A percentile compares a stretch with the other conserved stretches of the same genome.
phyloP scores from a whole-genome alignment of 1,139 yeast genomes.

The Debaryomyces psychrophilus region DNA sequence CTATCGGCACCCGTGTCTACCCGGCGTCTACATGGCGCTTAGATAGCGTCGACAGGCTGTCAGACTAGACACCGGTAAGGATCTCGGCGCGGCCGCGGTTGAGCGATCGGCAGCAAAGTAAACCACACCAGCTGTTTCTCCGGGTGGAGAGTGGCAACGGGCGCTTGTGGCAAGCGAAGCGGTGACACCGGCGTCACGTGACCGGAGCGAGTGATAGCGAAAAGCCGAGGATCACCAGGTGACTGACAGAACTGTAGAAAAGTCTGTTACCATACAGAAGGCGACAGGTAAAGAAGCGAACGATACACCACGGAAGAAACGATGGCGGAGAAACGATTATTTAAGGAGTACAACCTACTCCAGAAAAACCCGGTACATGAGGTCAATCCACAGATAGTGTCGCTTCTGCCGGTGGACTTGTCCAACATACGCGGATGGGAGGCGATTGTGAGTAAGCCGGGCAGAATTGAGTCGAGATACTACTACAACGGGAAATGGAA shows the following conservation, averaged over 20 bases:
- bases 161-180: background rate
- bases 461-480: conserved; percentile 39
- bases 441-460: conserved; percentile 62
- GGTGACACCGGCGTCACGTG: background rate
- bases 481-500: conserved; percentile 62
- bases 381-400: conserved; percentile 40
- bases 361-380: conserved; percentile 23
- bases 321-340: conserved; percentile 37
- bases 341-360: conserved; percentile 32
- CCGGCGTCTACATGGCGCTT: too few relatives aligned
- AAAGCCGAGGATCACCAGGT: background rate
- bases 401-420: conserved; percentile 46
- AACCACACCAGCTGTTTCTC: background rate
- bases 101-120: too few relatives aligned
- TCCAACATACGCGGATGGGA: conserved; percentile 61
- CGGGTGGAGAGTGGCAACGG: background rate
- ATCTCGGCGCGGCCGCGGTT: too few relatives aligned
- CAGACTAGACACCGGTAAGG: too few relatives aligned
- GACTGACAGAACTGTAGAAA: background rate
- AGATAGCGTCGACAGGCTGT: too few relatives aligned
- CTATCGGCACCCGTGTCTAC: too few relatives aligned
- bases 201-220: background rate
- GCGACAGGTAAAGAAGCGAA: background rate
- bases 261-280: background rate
- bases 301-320: background rate